Conservation (phyloP, 2,329 filamentous ascomycete species). For the Calycina herbarum region DNA sequence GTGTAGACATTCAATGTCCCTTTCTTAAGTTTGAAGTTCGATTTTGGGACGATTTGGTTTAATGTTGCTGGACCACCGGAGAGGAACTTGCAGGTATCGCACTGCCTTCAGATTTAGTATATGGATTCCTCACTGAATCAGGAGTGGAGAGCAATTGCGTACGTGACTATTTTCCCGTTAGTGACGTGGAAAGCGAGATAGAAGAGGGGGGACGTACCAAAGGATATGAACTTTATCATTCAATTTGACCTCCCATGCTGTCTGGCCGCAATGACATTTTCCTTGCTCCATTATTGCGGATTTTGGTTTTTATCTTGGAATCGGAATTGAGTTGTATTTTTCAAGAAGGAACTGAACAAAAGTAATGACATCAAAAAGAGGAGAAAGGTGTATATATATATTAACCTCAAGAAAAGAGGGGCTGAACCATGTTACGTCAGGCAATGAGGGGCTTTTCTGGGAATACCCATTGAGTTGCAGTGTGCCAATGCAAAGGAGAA, state of each 20-base stretch:
- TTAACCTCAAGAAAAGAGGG: neutral
- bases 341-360: neutral
- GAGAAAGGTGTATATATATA: neutral
- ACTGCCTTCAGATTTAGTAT: conserved; percentile 28
- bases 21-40: conserved; percentile 51
- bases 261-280: conserved; percentile 56
- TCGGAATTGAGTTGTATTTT: neutral
- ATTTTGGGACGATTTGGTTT: conserved; percentile 43
- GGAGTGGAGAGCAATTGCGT: too few relatives aligned
- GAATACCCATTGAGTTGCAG: neutral
- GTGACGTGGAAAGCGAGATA: neutral
- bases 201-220: conserved; percentile 27
- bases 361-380: neutral
- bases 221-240: conserved; percentile 45
- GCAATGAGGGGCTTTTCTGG: conserved; percentile 1
- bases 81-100: conserved; percentile 64
- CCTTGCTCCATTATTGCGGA: conserved; percentile 36
- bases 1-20: conserved; percentile 52
- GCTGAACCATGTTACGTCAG: neutral
- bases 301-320: neutral
- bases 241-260: conserved; percentile 52
- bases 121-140: too few relatives aligned
- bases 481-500: neutral
- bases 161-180: conserved; percentile 42
- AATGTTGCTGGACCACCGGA: conserved; percentile 64